phyloP scores from a whole-genome alignment of 495 filamentous ascomycete species.

The Aspergillus indologenus region DNA sequence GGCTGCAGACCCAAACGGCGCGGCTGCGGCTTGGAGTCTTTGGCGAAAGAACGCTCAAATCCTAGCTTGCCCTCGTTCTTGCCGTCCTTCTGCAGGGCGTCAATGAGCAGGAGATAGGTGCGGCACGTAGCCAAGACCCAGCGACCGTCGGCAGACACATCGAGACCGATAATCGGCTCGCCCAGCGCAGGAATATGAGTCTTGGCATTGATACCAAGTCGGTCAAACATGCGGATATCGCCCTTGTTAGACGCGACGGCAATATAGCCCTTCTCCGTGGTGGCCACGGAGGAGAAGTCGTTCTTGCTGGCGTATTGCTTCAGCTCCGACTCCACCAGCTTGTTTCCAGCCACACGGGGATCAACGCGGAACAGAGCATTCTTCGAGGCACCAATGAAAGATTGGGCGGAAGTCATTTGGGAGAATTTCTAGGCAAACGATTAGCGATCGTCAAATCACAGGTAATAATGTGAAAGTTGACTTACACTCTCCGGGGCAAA shows the following conservation, averaged over 20 bases:
- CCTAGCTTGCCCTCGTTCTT: slow-evolving; percentile 98
- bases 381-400: slow-evolving; percentile 85
- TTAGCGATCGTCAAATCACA: slow-evolving; percentile 20
- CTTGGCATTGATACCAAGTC: slow-evolving; percentile 94
- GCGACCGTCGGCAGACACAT: slow-evolving; percentile 89
- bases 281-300: slow-evolving; percentile 89
- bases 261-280: slow-evolving; percentile 93
- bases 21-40: slow-evolving; percentile 90
- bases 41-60: slow-evolving; percentile 89
- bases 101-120: slow-evolving; percentile 91
- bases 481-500: slow-evolving; percentile 84
- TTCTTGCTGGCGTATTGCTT: slow-evolving; percentile 97
- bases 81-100: slow-evolving; percentile 83
- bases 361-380: slow-evolving; percentile 95
- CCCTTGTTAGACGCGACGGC: slow-evolving; percentile 97
- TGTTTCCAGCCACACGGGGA: slow-evolving; percentile 84
- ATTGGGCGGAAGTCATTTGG: slow-evolving; percentile 93
- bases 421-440: slow-evolving; percentile 71
- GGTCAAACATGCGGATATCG: slow-evolving; percentile 94
- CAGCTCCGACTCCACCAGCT: slow-evolving; percentile 85
- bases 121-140: slow-evolving; percentile 94
- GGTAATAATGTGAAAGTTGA: slow-evolving; percentile 2
- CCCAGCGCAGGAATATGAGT: slow-evolving; percentile 94
- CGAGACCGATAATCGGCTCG: slow-evolving; percentile 90
- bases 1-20: slow-evolving; percentile 85